These are phyloP conservation scores for Scutellaria barbata DNA, from an alignment of 257 asterid genomes.

Conservation along the genomic window DNA sequence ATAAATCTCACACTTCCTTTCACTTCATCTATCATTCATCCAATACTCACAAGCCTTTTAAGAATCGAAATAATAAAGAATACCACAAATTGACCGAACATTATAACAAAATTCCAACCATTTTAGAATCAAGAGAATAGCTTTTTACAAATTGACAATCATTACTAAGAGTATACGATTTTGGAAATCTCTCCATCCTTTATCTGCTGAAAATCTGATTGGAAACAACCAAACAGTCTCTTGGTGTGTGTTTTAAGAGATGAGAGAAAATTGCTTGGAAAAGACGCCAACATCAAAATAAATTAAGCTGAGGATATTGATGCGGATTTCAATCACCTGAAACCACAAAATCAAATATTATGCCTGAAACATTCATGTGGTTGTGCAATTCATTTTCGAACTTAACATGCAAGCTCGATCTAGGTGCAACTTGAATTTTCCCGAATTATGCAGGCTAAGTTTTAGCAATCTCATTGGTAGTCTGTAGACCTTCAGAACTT, in stretches of 20 bases:
- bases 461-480: slow-evolving; percentile 55
- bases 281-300: slow-evolving; percentile 58
- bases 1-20: neutral
- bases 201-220: slow-evolving; percentile 32
- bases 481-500: slow-evolving; percentile 49
- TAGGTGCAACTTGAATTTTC: slow-evolving; percentile 49
- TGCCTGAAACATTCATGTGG: slow-evolving; percentile 50
- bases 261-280: slow-evolving; percentile 55
- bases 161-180: slow-evolving; percentile 31
- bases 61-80: neutral
- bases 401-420: slow-evolving; percentile 53
- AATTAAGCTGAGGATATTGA: slow-evolving; percentile 55
- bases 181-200: slow-evolving; percentile 28
- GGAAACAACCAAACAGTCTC: slow-evolving; percentile 49
- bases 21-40: neutral
- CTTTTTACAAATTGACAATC: slow-evolving; percentile 1
- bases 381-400: slow-evolving; percentile 55
- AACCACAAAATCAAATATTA: slow-evolving; percentile 63
- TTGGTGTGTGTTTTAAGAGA: slow-evolving; percentile 54
- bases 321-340: slow-evolving; percentile 52
- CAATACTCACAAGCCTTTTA: neutral
- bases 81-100: slow-evolving; percentile 1
- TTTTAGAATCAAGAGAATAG: slow-evolving; percentile 4
- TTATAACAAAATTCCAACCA: slow-evolving; percentile 11
- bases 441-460: slow-evolving; percentile 44